Percentiles rank a stretch among this genome's conserved stretches.
Conservation (phyloP, 2,329 filamentous ascomycete species). For the Aureobasidium sp. region DNA sequence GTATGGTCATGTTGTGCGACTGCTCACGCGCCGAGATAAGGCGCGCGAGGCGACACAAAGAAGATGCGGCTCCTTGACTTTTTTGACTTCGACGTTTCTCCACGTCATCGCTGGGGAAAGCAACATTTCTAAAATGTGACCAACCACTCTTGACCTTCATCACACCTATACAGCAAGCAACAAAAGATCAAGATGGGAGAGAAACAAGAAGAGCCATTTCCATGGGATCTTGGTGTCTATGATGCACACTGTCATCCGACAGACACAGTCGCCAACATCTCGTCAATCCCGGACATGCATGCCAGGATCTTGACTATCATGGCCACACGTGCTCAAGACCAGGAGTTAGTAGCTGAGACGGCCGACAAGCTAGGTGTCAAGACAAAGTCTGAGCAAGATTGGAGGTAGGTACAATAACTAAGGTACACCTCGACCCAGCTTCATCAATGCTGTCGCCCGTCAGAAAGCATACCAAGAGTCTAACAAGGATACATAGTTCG, state of each 20-base stretch:
- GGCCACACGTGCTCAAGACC: conserved; percentile 70
- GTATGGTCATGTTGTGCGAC: neutral
- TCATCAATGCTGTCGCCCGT: neutral
- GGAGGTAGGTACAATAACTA: conserved; percentile 27
- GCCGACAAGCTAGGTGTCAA: conserved; percentile 50
- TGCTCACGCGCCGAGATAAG: neutral
- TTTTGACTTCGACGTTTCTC: neutral
- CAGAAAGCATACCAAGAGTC: neutral
- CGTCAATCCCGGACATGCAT: conserved; percentile 57
- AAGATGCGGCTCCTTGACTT: neutral
- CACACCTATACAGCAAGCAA: neutral
- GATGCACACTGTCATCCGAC: conserved; percentile 84
- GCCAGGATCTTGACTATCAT: conserved; percentile 63
- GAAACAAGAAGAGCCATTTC: conserved; percentile 37
- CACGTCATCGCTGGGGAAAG: neutral
- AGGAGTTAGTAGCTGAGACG: conserved; percentile 60
- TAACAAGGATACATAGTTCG: conserved; percentile 19
- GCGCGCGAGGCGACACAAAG: neutral
- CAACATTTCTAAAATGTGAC: neutral
- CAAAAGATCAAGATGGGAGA: conserved; percentile 18
- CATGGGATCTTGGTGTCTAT: conserved; percentile 64
- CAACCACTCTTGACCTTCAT: neutral
- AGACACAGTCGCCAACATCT: conserved; percentile 61
- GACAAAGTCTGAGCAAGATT: conserved; percentile 18
- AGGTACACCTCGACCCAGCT: neutral